A percentile compares a stretch with the other conserved stretches of the same genome.
Evolutionary conservation across 2,329 filamentous ascomycete species (phyloP).

Genomic region (Neocucurbitaria cava): DNA sequence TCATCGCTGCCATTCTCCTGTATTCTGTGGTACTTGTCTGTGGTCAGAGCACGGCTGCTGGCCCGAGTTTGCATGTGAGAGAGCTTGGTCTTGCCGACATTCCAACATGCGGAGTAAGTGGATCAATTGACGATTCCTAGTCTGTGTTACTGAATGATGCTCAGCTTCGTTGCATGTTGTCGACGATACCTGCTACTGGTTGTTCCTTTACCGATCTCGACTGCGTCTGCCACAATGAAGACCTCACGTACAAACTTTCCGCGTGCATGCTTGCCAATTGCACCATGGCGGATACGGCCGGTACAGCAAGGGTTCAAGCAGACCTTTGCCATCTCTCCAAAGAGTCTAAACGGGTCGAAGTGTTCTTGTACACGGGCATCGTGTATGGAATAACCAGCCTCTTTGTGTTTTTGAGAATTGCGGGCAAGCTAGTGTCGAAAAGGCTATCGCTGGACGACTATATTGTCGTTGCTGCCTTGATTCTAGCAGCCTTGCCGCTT

Average conservation of each 20-base stretch:
- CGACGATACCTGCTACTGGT: constrained; percentile 15
- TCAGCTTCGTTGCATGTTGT: constrained; percentile 18
- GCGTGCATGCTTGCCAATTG: constrained; percentile 36
- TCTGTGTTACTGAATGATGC: background rate
- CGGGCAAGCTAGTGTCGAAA: constrained; percentile 21
- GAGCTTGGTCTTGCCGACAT: constrained; percentile 15
- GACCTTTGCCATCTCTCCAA: constrained; percentile 27
- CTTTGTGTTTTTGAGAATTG: constrained; percentile 20
- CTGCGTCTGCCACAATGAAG: constrained; percentile 22
- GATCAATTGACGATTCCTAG: background rate
- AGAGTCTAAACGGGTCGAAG: constrained; percentile 19
- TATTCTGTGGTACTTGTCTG: constrained; percentile 3
- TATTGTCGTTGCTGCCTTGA: constrained; percentile 21
- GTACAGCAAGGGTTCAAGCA: constrained; percentile 24
- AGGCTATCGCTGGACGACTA: constrained; percentile 27
- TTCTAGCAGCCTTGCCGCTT: constrained; percentile 24
- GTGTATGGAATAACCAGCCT: constrained; percentile 21
- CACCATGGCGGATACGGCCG: constrained; percentile 31
- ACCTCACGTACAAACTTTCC: constrained; percentile 14
- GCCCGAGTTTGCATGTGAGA: background rate
- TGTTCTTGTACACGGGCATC: constrained; percentile 16
- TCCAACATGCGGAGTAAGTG: constrained; percentile 20
- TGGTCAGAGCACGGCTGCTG: background rate
- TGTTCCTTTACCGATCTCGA: constrained; percentile 21
- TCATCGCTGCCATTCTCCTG: constrained; percentile 8